These are phyloP conservation scores for Powellomyces hirtus DNA, from an alignment of 192 early-diverging fungal species.

Conservation along the genomic window DNA sequence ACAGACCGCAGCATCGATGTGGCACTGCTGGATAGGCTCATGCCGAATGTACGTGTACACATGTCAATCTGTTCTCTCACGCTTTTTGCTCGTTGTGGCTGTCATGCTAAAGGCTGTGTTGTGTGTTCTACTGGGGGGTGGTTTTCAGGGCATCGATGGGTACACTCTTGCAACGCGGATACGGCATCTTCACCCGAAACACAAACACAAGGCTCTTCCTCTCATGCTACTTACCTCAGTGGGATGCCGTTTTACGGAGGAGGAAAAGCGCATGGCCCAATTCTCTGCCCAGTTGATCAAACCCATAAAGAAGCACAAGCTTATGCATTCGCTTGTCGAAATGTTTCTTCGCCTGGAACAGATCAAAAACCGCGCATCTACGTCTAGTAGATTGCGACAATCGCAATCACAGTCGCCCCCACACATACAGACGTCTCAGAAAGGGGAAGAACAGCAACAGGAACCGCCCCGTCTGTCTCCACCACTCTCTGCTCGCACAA, in stretches of 20 bases:
- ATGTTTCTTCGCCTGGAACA: not conserved
- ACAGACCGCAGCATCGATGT: not conserved
- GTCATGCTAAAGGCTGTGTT: too few species aligned
- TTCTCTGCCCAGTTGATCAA: constrained; percentile 14
- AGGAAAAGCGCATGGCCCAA: not conserved
- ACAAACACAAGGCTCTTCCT: not conserved
- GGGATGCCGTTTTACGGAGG: constrained; percentile 2
- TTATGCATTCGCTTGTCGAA: not conserved
- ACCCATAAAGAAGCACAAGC: constrained; percentile 11
- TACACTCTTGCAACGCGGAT: not conserved
- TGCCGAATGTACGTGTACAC: not conserved
- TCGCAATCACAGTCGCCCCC: too few species aligned
- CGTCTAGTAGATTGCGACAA: too few species aligned
- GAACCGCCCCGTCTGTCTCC: too few species aligned
- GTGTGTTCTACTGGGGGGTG: too few species aligned
- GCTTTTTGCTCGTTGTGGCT: too few species aligned
- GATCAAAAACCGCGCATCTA: too few species aligned
- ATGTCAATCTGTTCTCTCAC: not conserved
- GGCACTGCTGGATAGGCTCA: not conserved
- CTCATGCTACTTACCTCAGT: constrained; percentile 11
- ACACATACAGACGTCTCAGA: too few species aligned
- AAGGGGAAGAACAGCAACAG: too few species aligned
- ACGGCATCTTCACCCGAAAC: not conserved
- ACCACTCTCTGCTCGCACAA: too few species aligned
- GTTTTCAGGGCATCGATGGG: not conserved